Evolutionary conservation across 352 stramenopile genomes (phyloP).

Genomic region (Blastocystis sp.): DNA sequence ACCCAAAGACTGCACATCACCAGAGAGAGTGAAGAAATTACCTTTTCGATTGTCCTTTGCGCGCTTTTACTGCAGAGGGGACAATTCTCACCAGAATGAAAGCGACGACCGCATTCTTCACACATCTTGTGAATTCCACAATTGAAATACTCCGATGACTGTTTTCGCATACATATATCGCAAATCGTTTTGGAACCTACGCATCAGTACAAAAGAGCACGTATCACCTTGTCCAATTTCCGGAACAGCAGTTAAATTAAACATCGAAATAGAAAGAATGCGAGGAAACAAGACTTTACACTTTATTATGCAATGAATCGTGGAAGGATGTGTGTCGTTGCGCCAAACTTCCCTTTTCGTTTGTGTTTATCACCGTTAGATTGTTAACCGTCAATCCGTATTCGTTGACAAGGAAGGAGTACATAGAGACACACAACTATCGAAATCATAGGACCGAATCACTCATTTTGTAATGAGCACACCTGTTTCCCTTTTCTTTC

Average conservation of each 20-base stretch:
- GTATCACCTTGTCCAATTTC: slow-evolving; percentile 39
- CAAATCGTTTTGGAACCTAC: slow-evolving; percentile 53
- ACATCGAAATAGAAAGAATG: slow-evolving; percentile 3
- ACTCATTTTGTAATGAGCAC: background rate
- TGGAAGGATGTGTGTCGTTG: slow-evolving; percentile 52
- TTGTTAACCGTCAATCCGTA: background rate
- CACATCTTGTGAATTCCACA: slow-evolving; percentile 52
- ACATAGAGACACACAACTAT: background rate
- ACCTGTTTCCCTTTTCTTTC: background rate
- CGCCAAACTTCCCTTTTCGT: slow-evolving; percentile 19
- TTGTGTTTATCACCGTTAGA: no score
- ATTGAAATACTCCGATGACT: slow-evolving; percentile 41
- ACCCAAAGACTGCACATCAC: background rate
- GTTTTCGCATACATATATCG: slow-evolving; percentile 55
- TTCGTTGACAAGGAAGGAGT: background rate
- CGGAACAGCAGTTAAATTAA: slow-evolving; percentile 48
- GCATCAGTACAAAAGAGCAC: background rate
- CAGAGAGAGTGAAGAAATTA: no score
- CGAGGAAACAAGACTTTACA: no score
- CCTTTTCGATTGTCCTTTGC: slow-evolving; percentile 27
- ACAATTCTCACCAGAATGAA: background rate
- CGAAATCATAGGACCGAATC: background rate
- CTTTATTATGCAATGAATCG: background rate
- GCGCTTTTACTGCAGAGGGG: slow-evolving; percentile 24
- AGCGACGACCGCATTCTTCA: background rate